Percentiles rank a stretch among this genome's conserved stretches.
These are phyloP conservation scores for Phytophthora megakarya DNA, from an alignment of 352 stramenopile species.

Conservation along the genomic window DNA sequence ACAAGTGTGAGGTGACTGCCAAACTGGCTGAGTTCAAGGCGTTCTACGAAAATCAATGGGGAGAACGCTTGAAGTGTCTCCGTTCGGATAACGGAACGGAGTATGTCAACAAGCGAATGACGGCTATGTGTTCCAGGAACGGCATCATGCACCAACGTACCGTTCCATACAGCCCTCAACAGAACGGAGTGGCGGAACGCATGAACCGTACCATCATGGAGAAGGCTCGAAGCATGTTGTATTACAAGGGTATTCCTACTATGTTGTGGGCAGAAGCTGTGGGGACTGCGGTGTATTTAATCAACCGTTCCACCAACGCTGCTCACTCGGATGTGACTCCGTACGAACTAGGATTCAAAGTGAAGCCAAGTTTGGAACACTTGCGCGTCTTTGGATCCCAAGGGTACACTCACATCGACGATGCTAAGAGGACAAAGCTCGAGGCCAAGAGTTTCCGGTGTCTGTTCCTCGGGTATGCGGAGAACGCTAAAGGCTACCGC, in stretches of 20 bases:
- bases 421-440: conserved; percentile 31
- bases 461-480: too few relatives aligned
- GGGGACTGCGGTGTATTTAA: too few relatives aligned
- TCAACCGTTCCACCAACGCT: not conserved
- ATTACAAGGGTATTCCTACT: too few relatives aligned
- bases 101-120: conserved; percentile 20
- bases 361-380: not conserved
- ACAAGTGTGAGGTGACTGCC: conserved; percentile 20
- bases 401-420: conserved; percentile 26
- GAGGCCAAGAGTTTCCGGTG: conserved; percentile 23
- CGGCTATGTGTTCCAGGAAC: too few relatives aligned
- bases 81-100: conserved; percentile 41
- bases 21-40: too few relatives aligned
- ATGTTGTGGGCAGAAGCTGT: too few relatives aligned
- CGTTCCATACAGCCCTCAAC: conserved; percentile 16
- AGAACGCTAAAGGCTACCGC: conserved; percentile 23
- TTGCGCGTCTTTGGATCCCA: conserved; percentile 2
- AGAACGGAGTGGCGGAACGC: conserved; percentile 29
- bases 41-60: conserved; percentile 31
- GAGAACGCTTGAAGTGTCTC: conserved; percentile 17
- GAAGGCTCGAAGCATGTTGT: too few relatives aligned
- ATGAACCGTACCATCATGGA: too few relatives aligned
- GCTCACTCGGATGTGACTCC: not conserved
- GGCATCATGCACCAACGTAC: not conserved
- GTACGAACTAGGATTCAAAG: not conserved